Evolutionary conservation across 495 filamentous ascomycete species (phyloP), one percentile per base, ranked within the genome.

Genomic region (Neurospora cerealis): DNA sequence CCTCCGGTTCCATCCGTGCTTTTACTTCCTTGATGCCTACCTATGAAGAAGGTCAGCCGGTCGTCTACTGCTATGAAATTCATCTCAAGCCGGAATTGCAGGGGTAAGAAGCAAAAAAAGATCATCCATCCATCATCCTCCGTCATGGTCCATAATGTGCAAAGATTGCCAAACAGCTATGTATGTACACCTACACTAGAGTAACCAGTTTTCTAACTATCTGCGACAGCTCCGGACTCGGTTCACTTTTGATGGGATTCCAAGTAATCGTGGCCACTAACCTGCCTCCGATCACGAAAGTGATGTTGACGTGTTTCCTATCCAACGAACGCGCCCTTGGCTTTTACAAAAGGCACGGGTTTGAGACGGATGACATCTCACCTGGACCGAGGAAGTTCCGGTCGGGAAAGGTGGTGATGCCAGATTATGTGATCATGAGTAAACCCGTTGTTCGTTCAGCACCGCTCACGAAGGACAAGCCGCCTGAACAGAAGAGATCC

Each of bases 41-140:
- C 9, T 90, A 91, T 74, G 94, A 97, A 77, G 92, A 91, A 74
- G 88, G 89, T 0, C 82, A 88, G 38, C 87, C 91, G 17, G 92
- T 96, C 6, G 75, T 95, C 4, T 97, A 97, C 76, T 92, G 92
- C 81, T 97, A 97, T 80, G 94, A 97, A 83, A 89, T 97, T 32
- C 94, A 97, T 75, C 84, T 97, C 10, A 80, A 85, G 48, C 81
- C 85, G 2, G 76, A 74, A 2, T 80, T 90, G 5, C 90, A 90
- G 74, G 81, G 87, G 80, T 84, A 79, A 62, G 11, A 32, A 60
- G 24, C 28, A 44, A 19, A 11, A 74, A 13, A 73, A 38, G 8
- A n/a, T 37, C 11, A 36, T 28, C 69, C 24, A 17, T 42, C 17
- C 41, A 42, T 17, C 66, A 34, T 34, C 11, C n/a, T 17, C 28